Conservation (phyloP, 192 early-diverging fungal species). For the Coemansia sp. region DNA sequence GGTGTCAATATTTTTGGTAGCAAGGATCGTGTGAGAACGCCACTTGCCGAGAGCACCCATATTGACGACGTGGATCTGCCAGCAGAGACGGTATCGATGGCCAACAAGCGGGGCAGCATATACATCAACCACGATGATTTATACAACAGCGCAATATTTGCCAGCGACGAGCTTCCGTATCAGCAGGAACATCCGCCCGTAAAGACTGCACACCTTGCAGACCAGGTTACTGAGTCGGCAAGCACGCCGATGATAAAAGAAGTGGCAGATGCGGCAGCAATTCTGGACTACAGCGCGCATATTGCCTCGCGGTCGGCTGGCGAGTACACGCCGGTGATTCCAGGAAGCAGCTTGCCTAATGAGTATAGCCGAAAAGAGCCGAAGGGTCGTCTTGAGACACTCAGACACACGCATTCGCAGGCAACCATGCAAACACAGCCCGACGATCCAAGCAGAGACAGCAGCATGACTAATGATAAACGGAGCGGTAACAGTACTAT, state of each 20-base stretch:
- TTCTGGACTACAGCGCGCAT: background rate
- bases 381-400: background rate
- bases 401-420: no score
- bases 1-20: slow-evolving; percentile 9
- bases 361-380: slow-evolving; percentile 3
- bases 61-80: no score
- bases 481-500: background rate
- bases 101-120: slow-evolving; percentile 27
- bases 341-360: slow-evolving; percentile 12
- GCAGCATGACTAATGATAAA: background rate
- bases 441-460: slow-evolving; percentile 2
- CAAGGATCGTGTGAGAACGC: background rate
- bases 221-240: background rate
- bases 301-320: background rate
- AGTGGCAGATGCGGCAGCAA: no score
- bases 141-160: slow-evolving; percentile 27
- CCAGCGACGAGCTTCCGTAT: slow-evolving; percentile 31
- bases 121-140: slow-evolving; percentile 36
- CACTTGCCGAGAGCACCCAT: background rate
- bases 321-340: slow-evolving; percentile 26
- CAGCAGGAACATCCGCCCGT: slow-evolving; percentile 18
- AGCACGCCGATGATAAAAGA: background rate
- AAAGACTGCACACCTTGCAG: background rate
- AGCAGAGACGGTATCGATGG: background rate
- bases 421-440: no score